Evolutionary conservation across 1,284 basidiomycete genomes (phyloP).

Genomic region (Cryptococcus deneoformans): DNA sequence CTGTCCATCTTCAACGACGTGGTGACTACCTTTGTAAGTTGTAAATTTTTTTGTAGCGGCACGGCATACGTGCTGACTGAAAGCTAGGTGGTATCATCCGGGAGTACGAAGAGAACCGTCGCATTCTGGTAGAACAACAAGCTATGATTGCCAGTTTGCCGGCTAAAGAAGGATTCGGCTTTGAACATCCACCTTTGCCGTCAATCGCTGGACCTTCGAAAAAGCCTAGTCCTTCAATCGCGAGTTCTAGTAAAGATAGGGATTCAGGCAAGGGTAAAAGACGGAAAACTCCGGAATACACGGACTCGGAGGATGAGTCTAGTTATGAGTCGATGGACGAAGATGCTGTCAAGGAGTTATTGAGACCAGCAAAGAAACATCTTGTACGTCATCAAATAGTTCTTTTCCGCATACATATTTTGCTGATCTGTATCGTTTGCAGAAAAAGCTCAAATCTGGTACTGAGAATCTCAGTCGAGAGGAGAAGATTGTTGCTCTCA

Average conservation of each 20-base stretch:
- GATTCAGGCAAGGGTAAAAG: constrained; percentile 56
- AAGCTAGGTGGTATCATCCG: constrained; percentile 63
- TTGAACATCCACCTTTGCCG: constrained; percentile 32
- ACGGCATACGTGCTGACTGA: constrained; percentile 38
- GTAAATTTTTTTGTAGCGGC: too few species aligned
- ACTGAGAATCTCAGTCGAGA: constrained; percentile 90
- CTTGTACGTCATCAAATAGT: constrained; percentile 58
- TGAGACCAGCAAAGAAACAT: constrained; percentile 96
- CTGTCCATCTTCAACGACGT: constrained; percentile 94
- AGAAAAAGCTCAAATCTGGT: constrained; percentile 92
- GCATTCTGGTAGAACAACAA: constrained; percentile 56
- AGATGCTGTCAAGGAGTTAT: constrained; percentile 85
- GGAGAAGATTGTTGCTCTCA: constrained; percentile 92
- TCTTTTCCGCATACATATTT: not conserved
- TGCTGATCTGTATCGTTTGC: not conserved
- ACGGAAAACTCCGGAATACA: constrained; percentile 85
- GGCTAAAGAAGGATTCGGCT: constrained; percentile 43
- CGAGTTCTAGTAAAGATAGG: constrained; percentile 5
- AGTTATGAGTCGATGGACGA: constrained; percentile 91
- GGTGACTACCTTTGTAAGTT: constrained; percentile 76
- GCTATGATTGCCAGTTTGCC: constrained; percentile 56
- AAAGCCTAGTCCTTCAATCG: constrained; percentile 14
- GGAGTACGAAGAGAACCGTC: constrained; percentile 89
- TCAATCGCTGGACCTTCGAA: constrained; percentile 14
- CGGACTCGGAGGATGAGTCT: constrained; percentile 80